Conservation (phyloP, 2,329 filamentous ascomycete species). For the Pestalotiopsis sp. region DNA sequence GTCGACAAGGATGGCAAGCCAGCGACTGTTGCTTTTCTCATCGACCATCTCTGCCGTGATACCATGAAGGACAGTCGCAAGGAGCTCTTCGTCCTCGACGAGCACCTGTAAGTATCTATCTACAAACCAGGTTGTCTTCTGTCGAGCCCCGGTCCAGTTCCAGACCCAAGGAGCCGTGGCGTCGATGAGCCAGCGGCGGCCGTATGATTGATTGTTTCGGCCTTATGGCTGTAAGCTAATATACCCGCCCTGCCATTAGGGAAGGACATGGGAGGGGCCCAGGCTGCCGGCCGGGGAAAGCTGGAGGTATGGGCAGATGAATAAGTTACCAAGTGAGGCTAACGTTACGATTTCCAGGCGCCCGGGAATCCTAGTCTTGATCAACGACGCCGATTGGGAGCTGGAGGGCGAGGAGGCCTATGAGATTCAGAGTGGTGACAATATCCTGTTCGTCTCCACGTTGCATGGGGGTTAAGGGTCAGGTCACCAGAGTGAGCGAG, state of each 20-base stretch:
- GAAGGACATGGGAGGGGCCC: neutral
- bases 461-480: conserved; percentile 78
- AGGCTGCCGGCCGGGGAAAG: neutral
- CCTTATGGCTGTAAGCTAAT: conserved; percentile 3
- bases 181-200: neutral
- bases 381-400: conserved; percentile 99
- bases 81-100: conserved; percentile 87
- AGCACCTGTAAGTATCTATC: conserved; percentile 71
- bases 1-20: conserved; percentile 58
- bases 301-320: neutral
- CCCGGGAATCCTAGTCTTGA: conserved; percentile 91
- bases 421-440: conserved; percentile 78
- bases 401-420: conserved; percentile 93
- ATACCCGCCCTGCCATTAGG: neutral
- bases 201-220: conserved; percentile 2
- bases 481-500: conserved; percentile 3
- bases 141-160: neutral
- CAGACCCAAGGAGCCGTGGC: neutral
- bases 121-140: neutral
- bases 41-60: conserved; percentile 76
- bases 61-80: conserved; percentile 83
- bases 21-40: conserved; percentile 72
- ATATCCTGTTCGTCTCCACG: conserved; percentile 94
- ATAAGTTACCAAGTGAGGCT: conserved; percentile 13
- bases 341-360: conserved; percentile 57